These are phyloP conservation scores for Physcomitrellopsis africana DNA, from an alignment of 225 moss, liverwort and hornwort species.

Conservation along the genomic window DNA sequence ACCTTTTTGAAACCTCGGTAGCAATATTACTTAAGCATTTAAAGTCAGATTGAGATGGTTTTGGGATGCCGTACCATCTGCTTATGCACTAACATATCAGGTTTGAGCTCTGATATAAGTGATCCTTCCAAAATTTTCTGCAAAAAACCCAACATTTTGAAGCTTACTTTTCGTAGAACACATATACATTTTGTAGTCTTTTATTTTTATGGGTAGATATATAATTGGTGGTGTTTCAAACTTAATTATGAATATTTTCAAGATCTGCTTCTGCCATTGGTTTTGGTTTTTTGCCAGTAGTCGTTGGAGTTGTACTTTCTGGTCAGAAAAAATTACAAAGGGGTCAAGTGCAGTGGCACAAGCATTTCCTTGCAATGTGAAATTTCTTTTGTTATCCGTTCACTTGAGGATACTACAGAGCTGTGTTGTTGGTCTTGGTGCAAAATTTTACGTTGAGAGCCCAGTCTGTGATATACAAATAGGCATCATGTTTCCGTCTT, in stretches of 20 bases:
- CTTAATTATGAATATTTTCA: not conserved
- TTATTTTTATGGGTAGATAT: not conserved
- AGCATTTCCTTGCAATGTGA: too few relatives aligned
- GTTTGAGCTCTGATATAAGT: conserved; percentile 27
- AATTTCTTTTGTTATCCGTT: too few relatives aligned
- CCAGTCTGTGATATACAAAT: too few relatives aligned
- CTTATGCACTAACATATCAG: conserved; percentile 9
- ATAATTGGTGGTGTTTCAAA: not conserved
- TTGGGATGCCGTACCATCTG: conserved; percentile 20
- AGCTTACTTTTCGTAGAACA: not conserved
- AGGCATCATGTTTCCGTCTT: too few relatives aligned
- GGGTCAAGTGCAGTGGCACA: too few relatives aligned
- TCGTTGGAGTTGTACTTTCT: not conserved
- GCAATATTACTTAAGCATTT: conserved; percentile 1
- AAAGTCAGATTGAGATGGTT: conserved; percentile 25
- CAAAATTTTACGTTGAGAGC: too few relatives aligned
- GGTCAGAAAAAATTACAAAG: not conserved
- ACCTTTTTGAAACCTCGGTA: not conserved
- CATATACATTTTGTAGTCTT: not conserved
- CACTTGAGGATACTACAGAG: too few relatives aligned
- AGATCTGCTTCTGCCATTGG: not conserved
- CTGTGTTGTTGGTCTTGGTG: too few relatives aligned
- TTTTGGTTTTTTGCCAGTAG: conserved; percentile 9
- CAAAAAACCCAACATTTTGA: not conserved
- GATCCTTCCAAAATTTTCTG: conserved; percentile 11